Conservation (phyloP, 768 basidiomycete species). For the Suillus clintonianus region DNA sequence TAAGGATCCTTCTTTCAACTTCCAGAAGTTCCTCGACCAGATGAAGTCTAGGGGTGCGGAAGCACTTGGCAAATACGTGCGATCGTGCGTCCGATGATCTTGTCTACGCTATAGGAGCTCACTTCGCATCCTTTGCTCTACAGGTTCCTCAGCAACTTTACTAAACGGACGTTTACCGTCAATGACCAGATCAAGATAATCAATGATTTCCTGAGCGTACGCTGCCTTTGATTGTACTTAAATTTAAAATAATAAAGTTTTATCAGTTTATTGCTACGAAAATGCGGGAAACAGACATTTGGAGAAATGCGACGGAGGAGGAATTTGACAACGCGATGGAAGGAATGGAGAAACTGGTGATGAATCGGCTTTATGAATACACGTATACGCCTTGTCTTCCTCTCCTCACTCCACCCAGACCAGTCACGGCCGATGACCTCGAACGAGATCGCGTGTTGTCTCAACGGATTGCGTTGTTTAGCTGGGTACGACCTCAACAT, state of each 20-base stretch:
- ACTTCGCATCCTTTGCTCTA: not conserved
- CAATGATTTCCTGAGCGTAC: slow-evolving; percentile 86
- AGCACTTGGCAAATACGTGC: slow-evolving; percentile 90
- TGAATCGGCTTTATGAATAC: slow-evolving; percentile 96
- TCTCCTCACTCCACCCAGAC: slow-evolving; percentile 63
- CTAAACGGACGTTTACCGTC: slow-evolving; percentile 89
- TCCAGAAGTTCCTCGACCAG: slow-evolving; percentile 93
- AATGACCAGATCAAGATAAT: slow-evolving; percentile 95
- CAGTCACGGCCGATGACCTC: slow-evolving; percentile 92
- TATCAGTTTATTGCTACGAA: slow-evolving; percentile 83
- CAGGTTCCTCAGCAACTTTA: slow-evolving; percentile 92
- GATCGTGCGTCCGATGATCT: slow-evolving; percentile 67
- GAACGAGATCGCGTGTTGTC: slow-evolving; percentile 90
- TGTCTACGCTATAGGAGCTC: slow-evolving; percentile 1
- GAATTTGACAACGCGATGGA: slow-evolving; percentile 98
- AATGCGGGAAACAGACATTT: slow-evolving; percentile 84
- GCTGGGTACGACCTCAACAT: slow-evolving; percentile 87
- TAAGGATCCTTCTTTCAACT: slow-evolving; percentile 71
- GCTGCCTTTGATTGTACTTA: slow-evolving; percentile 1
- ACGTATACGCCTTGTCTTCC: slow-evolving; percentile 90
- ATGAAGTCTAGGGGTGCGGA: slow-evolving; percentile 89
- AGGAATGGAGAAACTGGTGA: slow-evolving; percentile 99
- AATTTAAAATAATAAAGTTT: slow-evolving; percentile 7
- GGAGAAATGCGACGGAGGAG: slow-evolving; percentile 72
- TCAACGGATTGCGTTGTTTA: slow-evolving; percentile 88